Evolutionary conservation across 2,329 filamentous ascomycete genomes (phyloP), one percentile per base, ranked within the genome.

Genomic region (Talaromyces rugulosus): DNA sequence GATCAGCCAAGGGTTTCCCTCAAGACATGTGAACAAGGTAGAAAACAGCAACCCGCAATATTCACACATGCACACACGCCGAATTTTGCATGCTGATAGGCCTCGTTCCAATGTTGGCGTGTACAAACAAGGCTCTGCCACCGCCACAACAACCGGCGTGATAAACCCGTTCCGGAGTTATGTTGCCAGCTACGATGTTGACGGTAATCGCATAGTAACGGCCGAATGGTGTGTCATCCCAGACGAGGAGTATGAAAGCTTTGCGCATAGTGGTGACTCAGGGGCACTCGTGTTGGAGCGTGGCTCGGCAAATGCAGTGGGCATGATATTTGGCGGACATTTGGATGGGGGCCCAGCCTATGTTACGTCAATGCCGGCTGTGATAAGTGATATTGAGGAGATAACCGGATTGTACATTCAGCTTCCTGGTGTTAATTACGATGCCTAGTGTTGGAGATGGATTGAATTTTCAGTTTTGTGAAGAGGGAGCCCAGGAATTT

Each of bases 341-440:
- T 23, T 11, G 4, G 33, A 59, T 28, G 56, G 57, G 11, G 61
- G 56, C 5, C 57, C 57, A 6, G 52, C 44, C 1, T 62, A 62
- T 59, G 56, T 59, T 27, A 59, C 61, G 4, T 62, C 56, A 14
- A 62, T 62, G 40, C 56, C 57, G 12, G 61, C 61, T 12, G 56
- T 62, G 54, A 52, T 42, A 18, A 47, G 31, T 8, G 51, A 62
- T 12, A 44, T 59, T 14, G 52, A 56, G 18, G 36, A 50, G 4
- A 31, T 62, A 5, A 62, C 61, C 18, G 52, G 61, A 9, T 30
- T 59, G 23, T 23, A 54, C 5, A 58, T 59, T 51, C 56, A 62
- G 14, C 40, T 62, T 42, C 56, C 61, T 4, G 57, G 57, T 11
- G 61, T 51, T 11, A 51, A 33, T 16, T 33, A 34, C 14, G 56